Evolutionary conservation across 148 eudicot genomes (phyloP), one percentile per base, ranked within the genome.

Genomic region (Heliamphora exappendiculata): DNA sequence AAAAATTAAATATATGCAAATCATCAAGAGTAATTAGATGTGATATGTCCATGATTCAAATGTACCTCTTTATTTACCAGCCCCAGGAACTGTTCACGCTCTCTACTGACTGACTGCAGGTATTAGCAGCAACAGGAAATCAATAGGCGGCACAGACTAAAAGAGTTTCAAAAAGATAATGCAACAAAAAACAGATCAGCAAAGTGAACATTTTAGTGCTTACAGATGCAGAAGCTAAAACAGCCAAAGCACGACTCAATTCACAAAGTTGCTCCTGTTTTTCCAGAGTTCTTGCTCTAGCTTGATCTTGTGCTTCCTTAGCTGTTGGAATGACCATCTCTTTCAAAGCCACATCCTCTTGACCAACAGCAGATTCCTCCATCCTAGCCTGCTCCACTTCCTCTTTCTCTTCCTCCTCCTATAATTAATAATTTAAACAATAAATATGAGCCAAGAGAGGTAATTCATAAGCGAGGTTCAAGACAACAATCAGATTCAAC

Each of bases 171-270:
- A 2, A 20, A 34, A 57, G 42, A 17, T 66, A n/a, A 24, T n/a
- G 13, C 67, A 39, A 19, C 13, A n/a, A 17, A 36, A 47, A 63
- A 22, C 45, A 31, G n/a, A 9, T 67, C 22, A 33, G 74, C 26
- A 73, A 75, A 9, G 5, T 28, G 7, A 49, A 24, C 54, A 20
- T 24, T 44, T 37, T 34, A 77, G 37, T 82, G 81, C 84, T 82
- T 85, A 94, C 98, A 72, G 97, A 94, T 77, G 97, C 94, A 82
- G 97, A 94, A 87, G 98, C 97, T 78, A 91, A 82, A 82, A 94
- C 91, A 83, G 97, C 93, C 87, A 94, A 83, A 63, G 98, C 97
- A 67, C 91, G 97, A 60, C 98, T 94, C 72, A 94, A 87, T 83
- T 90, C 88, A 81, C 93, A 87, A 59, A 94, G 91, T 79, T 90